Evolutionary conservation across 73 alveolate genomes (phyloP).

Genomic region (Blepharisma stoltei): DNA sequence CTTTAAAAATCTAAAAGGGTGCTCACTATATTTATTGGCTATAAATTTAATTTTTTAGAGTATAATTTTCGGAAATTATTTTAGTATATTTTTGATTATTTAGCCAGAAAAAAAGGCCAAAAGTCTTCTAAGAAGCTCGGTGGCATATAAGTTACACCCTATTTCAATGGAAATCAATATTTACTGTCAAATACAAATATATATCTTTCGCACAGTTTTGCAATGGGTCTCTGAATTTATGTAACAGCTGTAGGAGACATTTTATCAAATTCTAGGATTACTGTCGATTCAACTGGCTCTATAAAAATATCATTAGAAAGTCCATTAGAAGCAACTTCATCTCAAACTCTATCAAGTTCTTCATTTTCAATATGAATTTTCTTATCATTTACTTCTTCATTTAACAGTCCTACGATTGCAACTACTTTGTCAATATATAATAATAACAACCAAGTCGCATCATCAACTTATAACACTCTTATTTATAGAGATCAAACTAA

Average conservation of each 20-base stretch:
- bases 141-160: not conserved
- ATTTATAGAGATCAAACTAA: too few relatives aligned
- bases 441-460: too few relatives aligned
- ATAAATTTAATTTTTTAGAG: too few relatives aligned
- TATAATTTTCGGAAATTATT: too few relatives aligned
- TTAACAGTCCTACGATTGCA: not conserved
- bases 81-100: too few relatives aligned
- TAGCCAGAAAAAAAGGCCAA: not conserved
- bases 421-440: not conserved
- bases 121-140: not conserved
- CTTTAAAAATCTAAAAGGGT: too few relatives aligned
- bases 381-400: not conserved
- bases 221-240: constrained; percentile 1
- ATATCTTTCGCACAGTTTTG: not conserved
- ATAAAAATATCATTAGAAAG: not conserved
- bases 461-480: too few relatives aligned
- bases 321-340: not conserved
- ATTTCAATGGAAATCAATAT: not conserved
- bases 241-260: not conserved
- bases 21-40: too few relatives aligned
- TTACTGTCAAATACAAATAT: not conserved
- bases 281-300: not conserved
- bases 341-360: not conserved
- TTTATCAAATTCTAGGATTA: not conserved
- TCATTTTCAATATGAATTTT: not conserved